A percentile compares a stretch with the other conserved stretches of the same genome.
phyloP scores from a whole-genome alignment of 2,329 filamentous ascomycete species.

The Aspergillus niger region DNA sequence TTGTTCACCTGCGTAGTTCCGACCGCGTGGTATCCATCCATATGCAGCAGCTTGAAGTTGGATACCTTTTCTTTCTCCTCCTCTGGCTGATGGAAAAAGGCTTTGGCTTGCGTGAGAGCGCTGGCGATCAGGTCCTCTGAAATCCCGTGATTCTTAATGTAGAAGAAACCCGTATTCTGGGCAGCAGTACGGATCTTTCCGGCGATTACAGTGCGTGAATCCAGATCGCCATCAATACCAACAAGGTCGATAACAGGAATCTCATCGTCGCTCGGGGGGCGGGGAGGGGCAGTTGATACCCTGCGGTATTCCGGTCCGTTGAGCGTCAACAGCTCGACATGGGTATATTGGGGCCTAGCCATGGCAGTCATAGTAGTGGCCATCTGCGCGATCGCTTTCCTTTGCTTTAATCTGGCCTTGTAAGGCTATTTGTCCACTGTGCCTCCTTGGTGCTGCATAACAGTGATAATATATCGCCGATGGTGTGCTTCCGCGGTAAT shows the following conservation, averaged over 20 bases:
- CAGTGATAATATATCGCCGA: too few species aligned
- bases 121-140: constrained; percentile 25
- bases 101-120: constrained; percentile 22
- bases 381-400: background rate
- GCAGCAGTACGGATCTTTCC: constrained; percentile 49
- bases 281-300: constrained; percentile 45
- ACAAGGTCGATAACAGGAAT: constrained; percentile 59
- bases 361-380: background rate
- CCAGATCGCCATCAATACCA: constrained; percentile 38
- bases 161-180: constrained; percentile 58
- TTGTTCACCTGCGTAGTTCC: constrained; percentile 34
- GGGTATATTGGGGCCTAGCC: constrained; percentile 27
- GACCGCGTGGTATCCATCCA: constrained; percentile 50
- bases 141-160: constrained; percentile 56
- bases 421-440: background rate
- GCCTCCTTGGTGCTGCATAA: too few species aligned
- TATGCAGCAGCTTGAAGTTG: constrained; percentile 42
- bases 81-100: constrained; percentile 53
- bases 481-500: too few species aligned
- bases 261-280: constrained; percentile 46
- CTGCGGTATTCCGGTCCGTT: constrained; percentile 49
- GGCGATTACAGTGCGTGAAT: constrained; percentile 45
- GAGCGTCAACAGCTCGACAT: constrained; percentile 49
- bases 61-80: constrained; percentile 46
- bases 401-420: too few species aligned